Base-by-base conservation (phyloP, 179 eudicot genomes). In the Monotropa hypopitys region DNA sequence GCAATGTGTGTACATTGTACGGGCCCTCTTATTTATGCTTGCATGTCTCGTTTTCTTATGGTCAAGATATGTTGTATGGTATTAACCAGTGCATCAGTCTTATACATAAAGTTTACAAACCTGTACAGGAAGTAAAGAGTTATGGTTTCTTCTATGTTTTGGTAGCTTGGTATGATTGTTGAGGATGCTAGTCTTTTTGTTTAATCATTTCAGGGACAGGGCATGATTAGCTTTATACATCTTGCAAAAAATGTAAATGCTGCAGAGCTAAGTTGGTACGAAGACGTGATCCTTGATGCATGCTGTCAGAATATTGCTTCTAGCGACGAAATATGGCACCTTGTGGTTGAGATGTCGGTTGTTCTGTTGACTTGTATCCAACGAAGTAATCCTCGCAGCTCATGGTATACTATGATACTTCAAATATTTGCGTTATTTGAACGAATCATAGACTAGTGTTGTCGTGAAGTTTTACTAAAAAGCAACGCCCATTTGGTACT, bases 251-350 rank as follows among this genome's bases (percentile, higher is more conserved):
- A 88, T 84, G 88, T 85, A 63, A 85, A 76, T 79, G 81, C 89
- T 77, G 76, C 87, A 45, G 97, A 95, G 70, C 84, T 95, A 78
- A 87, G 91, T 82, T 84, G 86, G 74, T 93, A 85, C 85, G 88
- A 86, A 76, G 98, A 93, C 79, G 99, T 90, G 66, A 86, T 95
- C 75, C 94, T 95, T 68, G 98, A 95, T 83, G 97, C 99, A 8
- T 93, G 99, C 83, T 87, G 90, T 77, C 90, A 91, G 62, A 95
- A 93, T 85, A 83, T 93, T 65, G 94, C 94, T 80, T 90, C 87
- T 15, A 81, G 77, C 83, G 99, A 95, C 79, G 94, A 90, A 79
- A 88, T 91, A 84, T 95, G 99, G 99, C 90, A 86, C 74, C 80
- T 81, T 75, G 92, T 90, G 83, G 94, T 95, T 75, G 94, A 95